Base-by-base conservation (phyloP, 768 basidiomycete species). In the Termitomyces sp. region DNA sequence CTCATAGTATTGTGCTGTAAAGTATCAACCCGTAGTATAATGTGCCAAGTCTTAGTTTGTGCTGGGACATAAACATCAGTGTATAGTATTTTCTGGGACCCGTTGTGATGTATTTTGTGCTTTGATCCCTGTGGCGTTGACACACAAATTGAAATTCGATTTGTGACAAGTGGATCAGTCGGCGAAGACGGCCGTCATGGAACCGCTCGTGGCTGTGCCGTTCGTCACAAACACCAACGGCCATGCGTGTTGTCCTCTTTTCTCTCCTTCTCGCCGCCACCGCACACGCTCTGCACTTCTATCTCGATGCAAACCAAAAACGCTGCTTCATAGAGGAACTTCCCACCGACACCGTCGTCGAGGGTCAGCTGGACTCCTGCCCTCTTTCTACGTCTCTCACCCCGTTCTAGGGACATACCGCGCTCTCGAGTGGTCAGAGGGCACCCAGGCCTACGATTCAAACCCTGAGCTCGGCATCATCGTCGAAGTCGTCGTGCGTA, bases 281-380 rank as follows among this genome's bases (percentile, higher is more conserved):
- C 19, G 79, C 76, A 17, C 81, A 86, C 68, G 93, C 91, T 30
- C 85, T 99, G 28, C 97, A 99, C 68, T 97, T 98, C 72, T 99
- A 99, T 69, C 83, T 99, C 56, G 94, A 97, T 68, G 86, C 94
- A 17, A 89, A 91, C 67, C 92, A 97, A 71, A 87, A 89, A 66
- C 82, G 90, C 48, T 99, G 97, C 70, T 98, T 98, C 74, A 82
- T 98, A 57, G 97, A 98, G 68, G 97, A 99, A 70, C 76, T 98
- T 19, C 96, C 97, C 12, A 85, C 86, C 3, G 89, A 96, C 71
- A 98, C 94, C n/a, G 86, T 94, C 30, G 91, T 96, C 38, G 91
- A 97, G 78, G 93, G 45, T 46, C 28, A 30, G 26, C 26, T 4
- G 1, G 1, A 0, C 3, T 15, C 4, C 17, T 4, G 9, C 5